Conservation (phyloP, 202 grass and related monocot species). For the Alloteropsis angusta region DNA sequence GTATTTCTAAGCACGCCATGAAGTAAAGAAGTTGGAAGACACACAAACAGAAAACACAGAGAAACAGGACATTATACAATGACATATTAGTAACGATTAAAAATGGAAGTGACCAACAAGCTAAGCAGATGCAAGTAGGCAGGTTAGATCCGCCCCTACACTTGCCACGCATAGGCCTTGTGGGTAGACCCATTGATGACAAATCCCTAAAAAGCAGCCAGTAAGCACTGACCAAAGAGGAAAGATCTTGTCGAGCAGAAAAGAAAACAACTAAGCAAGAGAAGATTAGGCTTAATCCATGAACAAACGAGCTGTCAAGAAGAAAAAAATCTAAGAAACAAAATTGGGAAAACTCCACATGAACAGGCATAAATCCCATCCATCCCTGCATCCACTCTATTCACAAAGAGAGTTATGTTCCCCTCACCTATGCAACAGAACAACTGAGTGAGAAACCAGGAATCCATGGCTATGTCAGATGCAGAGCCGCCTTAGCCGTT, state of each 20-base stretch:
- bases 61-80: neutral
- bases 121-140: neutral
- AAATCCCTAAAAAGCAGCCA: neutral
- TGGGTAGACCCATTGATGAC: neutral
- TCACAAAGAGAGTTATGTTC: neutral
- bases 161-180: neutral
- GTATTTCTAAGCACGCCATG: neutral
- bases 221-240: constrained; percentile 8
- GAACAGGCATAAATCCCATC: neutral
- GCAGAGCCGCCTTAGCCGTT: neutral
- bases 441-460: neutral
- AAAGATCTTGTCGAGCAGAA: neutral
- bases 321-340: neutral
- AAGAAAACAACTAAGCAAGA: neutral
- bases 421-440: neutral
- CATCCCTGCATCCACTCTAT: neutral
- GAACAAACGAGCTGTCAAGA: neutral
- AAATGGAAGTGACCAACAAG: neutral
- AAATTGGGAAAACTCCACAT: neutral
- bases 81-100: neutral
- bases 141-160: neutral
- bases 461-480: neutral
- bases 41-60: neutral
- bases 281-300: neutral
- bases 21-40: constrained; percentile 1